Base-by-base conservation (phyloP, 176 grass and related monocot species). In the Themeda triandra region DNA sequence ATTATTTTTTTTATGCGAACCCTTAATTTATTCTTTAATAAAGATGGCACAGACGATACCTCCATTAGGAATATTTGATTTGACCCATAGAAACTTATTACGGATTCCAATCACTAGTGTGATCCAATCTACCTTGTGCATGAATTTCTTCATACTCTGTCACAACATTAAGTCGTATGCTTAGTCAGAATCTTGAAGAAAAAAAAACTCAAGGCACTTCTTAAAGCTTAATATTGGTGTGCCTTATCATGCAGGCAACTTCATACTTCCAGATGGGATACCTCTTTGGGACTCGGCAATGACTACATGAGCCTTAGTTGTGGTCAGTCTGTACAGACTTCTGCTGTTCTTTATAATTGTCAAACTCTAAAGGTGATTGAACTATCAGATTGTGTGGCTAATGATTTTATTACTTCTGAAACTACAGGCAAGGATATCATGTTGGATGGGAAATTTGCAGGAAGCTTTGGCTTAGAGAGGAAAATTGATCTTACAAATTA, bases 401-500 rank as follows among this genome's bases (percentile, higher is more conserved):
- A 73, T 29, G 13, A 35, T 84, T 91, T 87, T 36, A 45, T 78
- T 81, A 73, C 56, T 73, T 78, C 89, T 53, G 12, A 84, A 91
- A 86, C 87, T 91, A 87, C 90, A 88, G 94, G 88, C 23, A 99
- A 95, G 78, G 90, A 96, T 75, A 85, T 83, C 27, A 76, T 68
- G 15, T 71, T 89, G 13, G 96, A 94, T 86, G 85, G 90, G 69
- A 95, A 92, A 75, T 93, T 89, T 83, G 69, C 77, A 3, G 90
- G 87, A 72, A 86, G 83, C 86, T 89, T 88, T 28, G 89, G 84
- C 8, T 78, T 91, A 83, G 92, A 98, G 69, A 91, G 89, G 85
- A 99, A 96, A 96, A 86, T 91, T 89, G 93, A 99, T 92, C 86
- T 99, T 54, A 96, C 96, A 86, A 96, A 89, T 84, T 99, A 96